A percentile compares a stretch with the other conserved stretches of the same genome.
phyloP scores from a whole-genome alignment of 345 rosid species.

The Pistacia vera region DNA sequence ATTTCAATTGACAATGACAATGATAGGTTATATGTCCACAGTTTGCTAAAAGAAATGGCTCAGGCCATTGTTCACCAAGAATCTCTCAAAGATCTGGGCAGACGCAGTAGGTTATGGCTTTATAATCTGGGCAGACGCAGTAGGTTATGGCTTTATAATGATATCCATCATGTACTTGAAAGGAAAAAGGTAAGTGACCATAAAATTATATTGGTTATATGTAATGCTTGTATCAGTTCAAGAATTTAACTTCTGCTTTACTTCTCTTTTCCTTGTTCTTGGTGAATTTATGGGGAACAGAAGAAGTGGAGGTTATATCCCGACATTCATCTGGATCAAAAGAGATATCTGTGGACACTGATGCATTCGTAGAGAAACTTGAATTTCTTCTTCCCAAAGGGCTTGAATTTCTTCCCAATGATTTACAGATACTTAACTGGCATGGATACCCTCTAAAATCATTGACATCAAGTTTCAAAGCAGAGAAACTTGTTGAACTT shows the following conservation, averaged over 20 bases:
- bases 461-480: constrained; percentile 7
- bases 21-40: no score
- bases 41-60: no score
- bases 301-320: constrained; percentile 13
- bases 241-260: not conserved
- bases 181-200: not conserved
- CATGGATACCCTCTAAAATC: constrained; percentile 6
- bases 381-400: no score
- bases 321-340: not conserved
- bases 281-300: not conserved
- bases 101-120: not conserved
- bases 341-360: no score
- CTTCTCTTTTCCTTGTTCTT: not conserved
- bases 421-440: constrained; percentile 13
- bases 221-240: not conserved
- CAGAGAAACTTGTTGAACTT: constrained; percentile 23
- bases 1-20: no score
- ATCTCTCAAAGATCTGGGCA: not conserved
- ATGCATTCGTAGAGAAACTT: no score
- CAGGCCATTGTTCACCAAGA: not conserved
- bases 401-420: not conserved
- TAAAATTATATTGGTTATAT: not conserved
- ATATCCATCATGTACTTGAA: constrained; percentile 4
- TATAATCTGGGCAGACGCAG: not conserved
- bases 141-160: not conserved